Percentiles rank a stretch among this genome's conserved stretches.
phyloP scores from a whole-genome alignment of 768 basidiomycete species.

The Postia placenta region DNA sequence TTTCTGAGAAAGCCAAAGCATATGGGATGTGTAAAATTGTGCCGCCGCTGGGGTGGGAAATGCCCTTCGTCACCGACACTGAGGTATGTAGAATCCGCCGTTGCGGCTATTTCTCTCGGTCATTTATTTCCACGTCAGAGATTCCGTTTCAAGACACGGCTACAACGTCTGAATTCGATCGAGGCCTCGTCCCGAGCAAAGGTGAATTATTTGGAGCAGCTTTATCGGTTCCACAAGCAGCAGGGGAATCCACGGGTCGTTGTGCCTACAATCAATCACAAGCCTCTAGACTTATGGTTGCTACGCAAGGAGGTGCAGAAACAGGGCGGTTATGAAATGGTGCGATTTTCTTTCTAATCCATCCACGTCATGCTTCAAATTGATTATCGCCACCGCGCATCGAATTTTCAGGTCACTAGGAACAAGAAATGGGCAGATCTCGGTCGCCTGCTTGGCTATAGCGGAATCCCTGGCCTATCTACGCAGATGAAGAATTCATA shows the following conservation, averaged over 20 bases:
- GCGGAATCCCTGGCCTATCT: conserved; percentile 74
- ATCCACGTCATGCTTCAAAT: background rate
- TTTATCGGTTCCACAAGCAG: conserved; percentile 95
- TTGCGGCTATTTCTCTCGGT: conserved; percentile 22
- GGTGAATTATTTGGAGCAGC: conserved; percentile 93
- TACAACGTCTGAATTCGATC: conserved; percentile 93
- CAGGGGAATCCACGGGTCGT: conserved; percentile 86
- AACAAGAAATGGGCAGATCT: conserved; percentile 86
- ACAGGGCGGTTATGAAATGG: conserved; percentile 82
- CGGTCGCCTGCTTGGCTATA: conserved; percentile 77
- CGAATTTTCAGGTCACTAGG: conserved; percentile 55
- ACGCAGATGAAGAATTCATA: conserved; percentile 90
- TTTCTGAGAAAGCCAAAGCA: conserved; percentile 60
- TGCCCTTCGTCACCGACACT: conserved; percentile 93
- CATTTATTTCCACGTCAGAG: conserved; percentile 38
- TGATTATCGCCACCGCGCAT: background rate
- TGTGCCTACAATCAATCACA: conserved; percentile 92
- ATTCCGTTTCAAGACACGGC: conserved; percentile 93
- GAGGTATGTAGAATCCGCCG: conserved; percentile 47
- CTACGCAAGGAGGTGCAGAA: conserved; percentile 88
- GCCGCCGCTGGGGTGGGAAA: conserved; percentile 89
- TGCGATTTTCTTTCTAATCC: conserved; percentile 36
- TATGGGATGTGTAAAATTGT: conserved; percentile 96
- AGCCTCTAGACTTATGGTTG: conserved; percentile 89
- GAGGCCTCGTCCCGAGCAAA: conserved; percentile 96